phyloP scores from a whole-genome alignment of 768 basidiomycete species.

The Boletus eberwhitei region DNA sequence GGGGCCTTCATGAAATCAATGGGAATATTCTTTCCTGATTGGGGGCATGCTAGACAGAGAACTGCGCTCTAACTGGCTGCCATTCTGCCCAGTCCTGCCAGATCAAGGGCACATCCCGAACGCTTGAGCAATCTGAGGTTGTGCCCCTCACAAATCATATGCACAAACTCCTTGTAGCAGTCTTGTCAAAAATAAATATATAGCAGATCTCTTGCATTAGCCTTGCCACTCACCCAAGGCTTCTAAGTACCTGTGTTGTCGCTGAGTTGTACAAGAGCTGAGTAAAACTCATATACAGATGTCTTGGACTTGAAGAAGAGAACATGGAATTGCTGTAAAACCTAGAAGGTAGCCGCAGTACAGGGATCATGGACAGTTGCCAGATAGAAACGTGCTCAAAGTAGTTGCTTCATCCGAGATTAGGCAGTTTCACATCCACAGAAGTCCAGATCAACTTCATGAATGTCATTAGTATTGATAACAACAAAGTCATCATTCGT shows the following conservation, averaged over 20 bases:
- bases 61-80: background rate
- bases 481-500: conserved; percentile 24
- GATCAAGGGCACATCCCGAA: background rate
- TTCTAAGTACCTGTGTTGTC: background rate
- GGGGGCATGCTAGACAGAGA: background rate
- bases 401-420: conserved; percentile 26
- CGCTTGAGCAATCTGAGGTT: background rate
- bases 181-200: background rate
- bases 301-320: conserved; percentile 32
- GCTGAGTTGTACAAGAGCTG: conserved; percentile 10
- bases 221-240: background rate
- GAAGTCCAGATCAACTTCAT: conserved; percentile 27
- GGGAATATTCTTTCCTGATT: background rate
- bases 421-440: conserved; percentile 29
- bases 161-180: background rate
- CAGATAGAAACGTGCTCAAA: conserved; percentile 31
- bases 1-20: background rate
- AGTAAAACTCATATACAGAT: conserved; percentile 34
- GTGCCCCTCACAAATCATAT: background rate
- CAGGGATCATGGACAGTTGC: conserved; percentile 27
- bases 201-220: too few species aligned
- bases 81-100: background rate
- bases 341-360: conserved; percentile 30
- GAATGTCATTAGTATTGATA: conserved; percentile 19
- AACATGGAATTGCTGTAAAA: conserved; percentile 32